A percentile compares a stretch with the other conserved stretches of the same genome.
These are phyloP conservation scores for Pythium dissotocum DNA, from an alignment of 352 stramenopile species.

Conservation along the genomic window DNA sequence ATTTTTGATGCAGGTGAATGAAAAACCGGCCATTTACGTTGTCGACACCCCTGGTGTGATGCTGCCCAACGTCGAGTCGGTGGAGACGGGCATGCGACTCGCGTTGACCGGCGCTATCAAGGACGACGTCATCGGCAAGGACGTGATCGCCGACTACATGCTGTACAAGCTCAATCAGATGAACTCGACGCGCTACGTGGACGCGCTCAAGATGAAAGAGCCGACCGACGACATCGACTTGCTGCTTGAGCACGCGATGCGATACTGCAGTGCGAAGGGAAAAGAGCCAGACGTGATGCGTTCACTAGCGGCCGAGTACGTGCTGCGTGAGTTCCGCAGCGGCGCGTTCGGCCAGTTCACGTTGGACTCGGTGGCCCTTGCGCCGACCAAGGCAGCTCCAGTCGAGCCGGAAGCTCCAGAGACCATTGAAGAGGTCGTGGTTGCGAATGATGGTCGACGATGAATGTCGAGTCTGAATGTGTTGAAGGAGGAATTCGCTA, in stretches of 20 bases:
- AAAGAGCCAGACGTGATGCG: conserved; percentile 77
- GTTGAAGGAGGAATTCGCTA: not conserved
- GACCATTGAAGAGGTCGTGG: not conserved
- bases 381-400: not conserved
- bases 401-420: not conserved
- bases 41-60: conserved; percentile 90
- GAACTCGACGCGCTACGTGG: conserved; percentile 78
- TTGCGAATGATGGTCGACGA: not conserved
- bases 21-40: conserved; percentile 86
- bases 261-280: conserved; percentile 73
- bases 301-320: conserved; percentile 62
- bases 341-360: conserved; percentile 84
- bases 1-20: conserved; percentile 57
- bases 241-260: conserved; percentile 62
- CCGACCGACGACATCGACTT: conserved; percentile 78
- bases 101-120: conserved; percentile 88
- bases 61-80: conserved; percentile 79
- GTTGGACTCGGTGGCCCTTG: conserved; percentile 50
- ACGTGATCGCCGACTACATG: conserved; percentile 90
- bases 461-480: not conserved
- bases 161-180: conserved; percentile 86
- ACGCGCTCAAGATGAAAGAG: conserved; percentile 56
- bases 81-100: conserved; percentile 80
- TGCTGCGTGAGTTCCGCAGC: conserved; percentile 75
- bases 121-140: conserved; percentile 82